phyloP scores from a whole-genome alignment of 306 rosid genomes.

The Rubus idaeus region DNA sequence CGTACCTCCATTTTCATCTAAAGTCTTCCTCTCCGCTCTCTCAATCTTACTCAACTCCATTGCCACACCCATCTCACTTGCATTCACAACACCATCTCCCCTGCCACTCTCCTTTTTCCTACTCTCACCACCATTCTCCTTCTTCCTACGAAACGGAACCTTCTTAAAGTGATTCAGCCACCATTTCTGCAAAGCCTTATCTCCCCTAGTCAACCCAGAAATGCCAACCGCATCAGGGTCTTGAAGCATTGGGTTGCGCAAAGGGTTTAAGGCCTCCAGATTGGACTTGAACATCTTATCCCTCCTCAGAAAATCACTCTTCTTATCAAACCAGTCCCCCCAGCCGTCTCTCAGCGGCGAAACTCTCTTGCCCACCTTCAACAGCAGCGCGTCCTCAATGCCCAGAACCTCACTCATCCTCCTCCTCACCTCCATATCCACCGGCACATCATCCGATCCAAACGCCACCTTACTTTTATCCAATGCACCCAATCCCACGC shows the following conservation, averaged over 20 bases:
- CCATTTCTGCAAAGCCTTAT: conserved; percentile 54
- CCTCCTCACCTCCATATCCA: conserved; percentile 51
- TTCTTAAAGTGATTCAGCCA: conserved; percentile 58
- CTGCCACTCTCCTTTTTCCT: conserved; percentile 6
- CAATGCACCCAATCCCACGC: conserved; percentile 29
- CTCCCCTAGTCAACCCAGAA: conserved; percentile 59
- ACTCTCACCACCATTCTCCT: conserved; percentile 18
- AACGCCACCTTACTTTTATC: conserved; percentile 61
- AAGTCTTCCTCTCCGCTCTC: conserved; percentile 36
- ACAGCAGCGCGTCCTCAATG: conserved; percentile 65
- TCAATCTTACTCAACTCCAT: conserved; percentile 21
- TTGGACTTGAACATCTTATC: conserved; percentile 78
- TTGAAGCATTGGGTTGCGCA: conserved; percentile 65
- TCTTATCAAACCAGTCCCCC: conserved; percentile 95
- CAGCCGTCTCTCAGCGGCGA: conserved; percentile 75
- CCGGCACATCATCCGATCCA: conserved; percentile 76
- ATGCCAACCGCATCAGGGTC: conserved; percentile 67
- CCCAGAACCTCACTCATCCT: conserved; percentile 33
- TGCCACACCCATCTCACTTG: conserved; percentile 7
- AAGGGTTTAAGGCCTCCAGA: conserved; percentile 61
- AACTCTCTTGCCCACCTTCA: conserved; percentile 48
- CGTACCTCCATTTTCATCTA: conserved; percentile 26
- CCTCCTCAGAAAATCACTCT: conserved; percentile 56
- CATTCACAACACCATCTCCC: not conserved
- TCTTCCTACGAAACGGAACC: conserved; percentile 48